These are phyloP conservation scores for Lepiota subincarnata DNA, from an alignment of 768 basidiomycete species.

Conservation along the genomic window DNA sequence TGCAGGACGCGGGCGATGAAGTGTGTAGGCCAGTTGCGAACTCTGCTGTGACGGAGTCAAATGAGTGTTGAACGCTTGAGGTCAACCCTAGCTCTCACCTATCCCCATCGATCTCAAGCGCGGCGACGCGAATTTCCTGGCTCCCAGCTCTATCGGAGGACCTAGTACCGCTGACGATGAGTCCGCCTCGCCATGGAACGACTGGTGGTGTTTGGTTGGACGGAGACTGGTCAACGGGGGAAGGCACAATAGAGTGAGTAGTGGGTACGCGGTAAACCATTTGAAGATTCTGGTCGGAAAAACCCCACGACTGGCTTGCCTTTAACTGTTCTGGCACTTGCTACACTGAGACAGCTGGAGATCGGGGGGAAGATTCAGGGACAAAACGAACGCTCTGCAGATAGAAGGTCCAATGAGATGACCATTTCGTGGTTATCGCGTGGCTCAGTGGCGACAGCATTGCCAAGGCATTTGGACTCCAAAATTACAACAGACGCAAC, in stretches of 20 bases:
- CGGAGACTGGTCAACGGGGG: constrained; percentile 42
- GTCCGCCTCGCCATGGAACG: constrained; percentile 54
- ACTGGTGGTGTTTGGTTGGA: constrained; percentile 22
- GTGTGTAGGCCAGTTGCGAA: constrained; percentile 52
- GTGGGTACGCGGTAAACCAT: constrained; percentile 66
- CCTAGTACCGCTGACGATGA: constrained; percentile 48
- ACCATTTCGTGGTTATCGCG: constrained; percentile 1
- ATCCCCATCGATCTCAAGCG: constrained; percentile 69
- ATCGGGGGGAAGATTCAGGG: constrained; percentile 11
- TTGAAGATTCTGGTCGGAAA: constrained; percentile 25
- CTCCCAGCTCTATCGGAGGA: constrained; percentile 41
- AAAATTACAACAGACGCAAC: too few relatives aligned
- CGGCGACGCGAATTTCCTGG: constrained; percentile 55
- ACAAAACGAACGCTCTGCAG: neutral
- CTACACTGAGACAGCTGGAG: constrained; percentile 2
- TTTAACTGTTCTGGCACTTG: constrained; percentile 34
- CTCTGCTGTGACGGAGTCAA: constrained; percentile 35
- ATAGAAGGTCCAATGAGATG: constrained; percentile 4
- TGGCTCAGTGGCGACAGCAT: constrained; percentile 3
- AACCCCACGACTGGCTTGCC: constrained; percentile 26
- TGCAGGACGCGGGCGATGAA: constrained; percentile 41
- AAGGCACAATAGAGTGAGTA: constrained; percentile 54
- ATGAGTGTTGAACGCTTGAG: constrained; percentile 21
- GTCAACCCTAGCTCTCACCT: constrained; percentile 41
- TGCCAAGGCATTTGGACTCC: neutral